These are phyloP conservation scores for Chaetomium fimeti DNA, from an alignment of 495 filamentous ascomycete genomes.

Conservation along the genomic window DNA sequence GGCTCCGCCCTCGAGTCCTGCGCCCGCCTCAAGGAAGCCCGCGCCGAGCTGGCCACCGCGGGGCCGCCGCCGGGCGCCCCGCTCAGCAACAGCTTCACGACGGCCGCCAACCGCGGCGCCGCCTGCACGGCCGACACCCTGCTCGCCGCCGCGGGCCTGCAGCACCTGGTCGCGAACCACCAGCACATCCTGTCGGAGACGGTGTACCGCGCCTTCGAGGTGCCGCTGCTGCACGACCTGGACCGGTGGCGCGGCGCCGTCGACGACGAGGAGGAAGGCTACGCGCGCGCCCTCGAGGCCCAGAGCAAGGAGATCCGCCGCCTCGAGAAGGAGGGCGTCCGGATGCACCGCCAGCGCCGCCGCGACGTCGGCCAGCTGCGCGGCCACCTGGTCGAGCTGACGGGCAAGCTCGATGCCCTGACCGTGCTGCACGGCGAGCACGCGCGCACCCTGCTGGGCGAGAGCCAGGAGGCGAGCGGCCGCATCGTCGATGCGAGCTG, in stretches of 20 bases:
- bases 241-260: constrained; percentile 58
- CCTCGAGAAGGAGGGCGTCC: constrained; percentile 60
- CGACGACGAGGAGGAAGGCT: constrained; percentile 58
- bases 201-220: constrained; percentile 64
- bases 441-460: constrained; percentile 52
- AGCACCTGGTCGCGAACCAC: constrained; percentile 64
- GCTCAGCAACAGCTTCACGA: constrained; percentile 44
- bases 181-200: constrained; percentile 63
- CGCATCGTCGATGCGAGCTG: constrained; percentile 61
- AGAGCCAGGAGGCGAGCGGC: constrained; percentile 57
- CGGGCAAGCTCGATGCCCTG: constrained; percentile 59
- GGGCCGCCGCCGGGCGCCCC: constrained; percentile 19
- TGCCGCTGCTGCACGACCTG: constrained; percentile 62
- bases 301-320: constrained; percentile 56
- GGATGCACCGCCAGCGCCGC: constrained; percentile 53
- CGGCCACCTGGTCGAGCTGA: constrained; percentile 57
- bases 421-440: constrained; percentile 58
- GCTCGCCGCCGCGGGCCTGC: constrained; percentile 58
- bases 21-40: constrained; percentile 62
- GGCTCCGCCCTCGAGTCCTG: constrained; percentile 61
- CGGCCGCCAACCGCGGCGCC: neutral
- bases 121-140: constrained; percentile 59
- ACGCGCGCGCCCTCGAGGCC: constrained; percentile 50
- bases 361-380: constrained; percentile 54
- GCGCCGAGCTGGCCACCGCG: constrained; percentile 45